phyloP scores from a whole-genome alignment of 495 filamentous ascomycete species.

The Podospora pseudoanserina region DNA sequence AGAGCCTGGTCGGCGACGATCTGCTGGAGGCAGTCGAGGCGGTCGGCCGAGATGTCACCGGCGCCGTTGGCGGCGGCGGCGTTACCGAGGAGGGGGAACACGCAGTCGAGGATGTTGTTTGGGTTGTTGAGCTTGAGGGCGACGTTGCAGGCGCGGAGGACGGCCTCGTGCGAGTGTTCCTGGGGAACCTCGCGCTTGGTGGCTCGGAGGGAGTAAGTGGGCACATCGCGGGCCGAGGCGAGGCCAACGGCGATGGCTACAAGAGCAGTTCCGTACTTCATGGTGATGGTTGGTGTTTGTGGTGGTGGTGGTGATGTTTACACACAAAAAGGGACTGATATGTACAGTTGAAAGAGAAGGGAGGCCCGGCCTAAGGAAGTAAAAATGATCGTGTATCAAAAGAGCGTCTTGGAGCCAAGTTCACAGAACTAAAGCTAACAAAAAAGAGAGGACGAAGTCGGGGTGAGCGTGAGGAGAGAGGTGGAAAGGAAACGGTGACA shows the following conservation, averaged over 20 bases:
- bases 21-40: conserved; percentile 64
- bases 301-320: conserved; percentile 25
- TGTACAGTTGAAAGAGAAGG: conserved; percentile 19
- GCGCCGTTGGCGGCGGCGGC: conserved; percentile 55
- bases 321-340: conserved; percentile 10
- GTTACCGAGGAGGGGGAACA: conserved; percentile 63
- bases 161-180: conserved; percentile 61
- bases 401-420: conserved; percentile 42
- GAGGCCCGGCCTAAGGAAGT: conserved; percentile 40
- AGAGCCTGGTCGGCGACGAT: conserved; percentile 66
- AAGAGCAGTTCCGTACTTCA: conserved; percentile 44
- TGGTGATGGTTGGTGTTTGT: conserved; percentile 40
- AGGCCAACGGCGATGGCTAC: conserved; percentile 31
- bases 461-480: conserved; percentile 33
- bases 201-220: conserved; percentile 34
- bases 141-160: conserved; percentile 44
- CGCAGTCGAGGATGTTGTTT: conserved; percentile 52
- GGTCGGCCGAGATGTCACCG: conserved; percentile 45
- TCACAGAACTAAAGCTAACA: conserved; percentile 44
- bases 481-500: conserved; percentile 12
- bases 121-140: conserved; percentile 59
- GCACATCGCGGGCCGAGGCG: conserved; percentile 31
- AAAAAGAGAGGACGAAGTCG: conserved; percentile 38
- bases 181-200: conserved; percentile 54
- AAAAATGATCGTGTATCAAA: conserved; percentile 29